These are phyloP conservation scores for Vaucheria bursata DNA, from an alignment of 352 stramenopile genomes.

Conservation along the genomic window DNA sequence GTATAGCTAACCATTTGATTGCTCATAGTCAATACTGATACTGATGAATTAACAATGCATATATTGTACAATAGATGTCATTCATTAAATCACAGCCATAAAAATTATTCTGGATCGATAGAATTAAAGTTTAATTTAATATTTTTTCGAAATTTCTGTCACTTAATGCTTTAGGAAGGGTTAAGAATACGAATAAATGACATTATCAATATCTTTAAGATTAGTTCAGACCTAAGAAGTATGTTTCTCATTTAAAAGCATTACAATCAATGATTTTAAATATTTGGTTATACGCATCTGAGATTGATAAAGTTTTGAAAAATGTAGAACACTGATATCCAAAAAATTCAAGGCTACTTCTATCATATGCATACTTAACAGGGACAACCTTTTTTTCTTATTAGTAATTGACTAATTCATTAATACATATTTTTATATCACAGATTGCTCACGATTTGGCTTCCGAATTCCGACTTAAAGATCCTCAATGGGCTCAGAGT, in stretches of 20 bases:
- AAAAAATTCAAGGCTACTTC: neutral
- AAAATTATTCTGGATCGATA: constrained; percentile 42
- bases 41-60: neutral
- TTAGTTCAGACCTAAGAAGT: no score
- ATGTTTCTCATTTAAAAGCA: neutral
- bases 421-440: neutral
- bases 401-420: neutral
- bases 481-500: constrained; percentile 12
- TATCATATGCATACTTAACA: neutral
- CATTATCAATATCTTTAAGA: no score
- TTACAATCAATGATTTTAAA: neutral
- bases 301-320: neutral
- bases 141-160: no score
- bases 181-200: no score
- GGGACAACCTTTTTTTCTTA: neutral
- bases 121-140: neutral
- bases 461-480: constrained; percentile 23
- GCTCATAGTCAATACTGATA: neutral
- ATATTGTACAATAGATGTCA: constrained; percentile 58
- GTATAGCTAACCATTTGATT: neutral
- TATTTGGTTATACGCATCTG: neutral
- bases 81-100: constrained; percentile 56
- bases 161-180: no score
- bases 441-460: constrained; percentile 28
- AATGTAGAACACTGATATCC: neutral